phyloP scores from a whole-genome alignment of 2,329 filamentous ascomycete species.

The Coniella vitis region DNA sequence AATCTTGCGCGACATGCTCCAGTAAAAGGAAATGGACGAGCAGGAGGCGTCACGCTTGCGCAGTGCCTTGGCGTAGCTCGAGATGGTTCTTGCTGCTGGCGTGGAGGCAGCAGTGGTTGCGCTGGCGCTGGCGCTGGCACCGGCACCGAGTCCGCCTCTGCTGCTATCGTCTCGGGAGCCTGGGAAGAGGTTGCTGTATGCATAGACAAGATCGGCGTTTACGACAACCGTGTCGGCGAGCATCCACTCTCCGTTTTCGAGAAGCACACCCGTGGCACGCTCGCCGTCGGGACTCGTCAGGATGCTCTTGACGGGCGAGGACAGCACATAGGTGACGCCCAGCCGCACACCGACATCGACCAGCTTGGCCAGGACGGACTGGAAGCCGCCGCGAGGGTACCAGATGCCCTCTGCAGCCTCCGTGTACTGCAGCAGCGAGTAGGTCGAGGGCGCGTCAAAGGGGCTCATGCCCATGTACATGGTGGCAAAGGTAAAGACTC shows the following conservation, averaged over 20 bases:
- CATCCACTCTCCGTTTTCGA: slow-evolving; percentile 51
- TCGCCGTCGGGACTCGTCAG: slow-evolving; percentile 44
- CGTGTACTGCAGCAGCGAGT: slow-evolving; percentile 67
- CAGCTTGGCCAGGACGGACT: slow-evolving; percentile 56
- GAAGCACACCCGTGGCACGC: slow-evolving; percentile 50
- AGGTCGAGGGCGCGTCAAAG: slow-evolving; percentile 69
- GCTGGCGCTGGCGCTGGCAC: too few species aligned
- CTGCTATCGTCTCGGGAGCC: background rate
- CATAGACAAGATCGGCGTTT: slow-evolving; percentile 69
- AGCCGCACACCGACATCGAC: slow-evolving; percentile 54
- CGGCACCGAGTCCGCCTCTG: too few species aligned
- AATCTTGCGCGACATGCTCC: slow-evolving; percentile 55
- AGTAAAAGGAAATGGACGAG: slow-evolving; percentile 72
- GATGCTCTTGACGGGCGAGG: slow-evolving; percentile 50
- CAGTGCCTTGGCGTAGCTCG: slow-evolving; percentile 31
- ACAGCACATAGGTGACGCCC: slow-evolving; percentile 57
- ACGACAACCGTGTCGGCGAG: slow-evolving; percentile 60
- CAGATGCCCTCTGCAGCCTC: slow-evolving; percentile 71
- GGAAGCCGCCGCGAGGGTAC: slow-evolving; percentile 67
- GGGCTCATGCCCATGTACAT: slow-evolving; percentile 83
- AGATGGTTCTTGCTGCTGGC: slow-evolving; percentile 10
- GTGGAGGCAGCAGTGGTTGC: background rate
- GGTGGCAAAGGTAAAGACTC: slow-evolving; percentile 70
- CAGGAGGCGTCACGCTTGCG: slow-evolving; percentile 53
- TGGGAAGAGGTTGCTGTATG: slow-evolving; percentile 64